These are phyloP conservation scores for Aspergillus hiratsukae DNA, from an alignment of 2,329 filamentous ascomycete genomes.

Conservation along the genomic window DNA sequence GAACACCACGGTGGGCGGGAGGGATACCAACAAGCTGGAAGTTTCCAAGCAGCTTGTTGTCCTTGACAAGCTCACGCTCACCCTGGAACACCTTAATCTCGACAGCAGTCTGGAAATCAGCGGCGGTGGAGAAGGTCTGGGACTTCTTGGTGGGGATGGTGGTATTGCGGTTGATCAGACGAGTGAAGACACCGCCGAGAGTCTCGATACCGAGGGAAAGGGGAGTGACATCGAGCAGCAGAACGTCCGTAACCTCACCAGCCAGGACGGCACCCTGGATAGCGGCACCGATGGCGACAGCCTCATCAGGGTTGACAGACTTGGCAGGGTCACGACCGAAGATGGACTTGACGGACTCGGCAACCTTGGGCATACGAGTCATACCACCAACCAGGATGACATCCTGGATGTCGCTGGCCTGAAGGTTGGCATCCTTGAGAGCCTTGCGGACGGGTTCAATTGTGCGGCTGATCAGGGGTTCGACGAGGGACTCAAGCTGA, in stretches of 20 bases:
- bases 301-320: constrained; percentile 98
- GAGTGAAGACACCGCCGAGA: constrained; percentile 94
- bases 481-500: constrained; percentile 89
- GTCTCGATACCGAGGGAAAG: constrained; percentile 98
- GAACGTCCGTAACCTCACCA: constrained; percentile 92
- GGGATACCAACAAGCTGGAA: constrained; percentile 98
- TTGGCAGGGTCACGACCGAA: constrained; percentile 96
- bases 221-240: constrained; percentile 92
- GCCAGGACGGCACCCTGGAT: constrained; percentile 96
- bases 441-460: constrained; percentile 94
- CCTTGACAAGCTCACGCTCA: constrained; percentile 96
- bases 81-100: constrained; percentile 99
- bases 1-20: constrained; percentile 91
- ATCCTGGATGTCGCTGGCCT: constrained; percentile 92
- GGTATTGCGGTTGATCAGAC: constrained; percentile 97
- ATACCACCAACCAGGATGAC: constrained; percentile 98
- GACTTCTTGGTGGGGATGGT: constrained; percentile 99
- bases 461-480: constrained; percentile 79
- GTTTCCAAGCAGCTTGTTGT: constrained; percentile 98
- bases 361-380: constrained; percentile 99
- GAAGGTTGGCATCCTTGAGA: constrained; percentile 87
- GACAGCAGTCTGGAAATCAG: constrained; percentile 96
- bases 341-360: constrained; percentile 91
- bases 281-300: constrained; percentile 93
- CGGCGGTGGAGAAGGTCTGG: constrained; percentile 93